Base-by-base conservation (phyloP, 2,329 filamentous ascomycete species). In the Mycosphaerella arachidis region DNA sequence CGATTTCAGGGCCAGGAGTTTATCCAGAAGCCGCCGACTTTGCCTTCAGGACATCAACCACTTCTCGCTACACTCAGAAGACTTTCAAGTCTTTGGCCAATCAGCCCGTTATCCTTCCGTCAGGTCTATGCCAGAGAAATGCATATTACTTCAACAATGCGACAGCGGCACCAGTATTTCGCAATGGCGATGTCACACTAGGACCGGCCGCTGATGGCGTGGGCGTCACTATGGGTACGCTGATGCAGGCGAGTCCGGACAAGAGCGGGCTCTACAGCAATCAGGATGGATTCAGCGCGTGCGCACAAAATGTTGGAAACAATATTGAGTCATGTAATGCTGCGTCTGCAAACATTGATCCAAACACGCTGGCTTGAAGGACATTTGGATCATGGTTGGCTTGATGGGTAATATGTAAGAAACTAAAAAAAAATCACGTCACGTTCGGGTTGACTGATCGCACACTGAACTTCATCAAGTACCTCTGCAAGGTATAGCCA, bases 111-210 rank as follows among this genome's bases (percentile, higher is more conserved):
- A 51, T 63, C 27, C 37, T 62, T 20, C 62, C 62, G 6, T 63
- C 48, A 29, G 61, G 57, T 2, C 31, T 61, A 55, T 69, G 67
- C 35, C 66, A 68, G 55, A 48, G 64, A 16, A 68, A 67, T 43
- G 60, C 63, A n/a, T 67, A 64, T 48, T 69, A 68, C 58, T 68
- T 67, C 53, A 67, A 53, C 50, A 68, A 68, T 31, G 66, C 63
- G 0, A 68, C 67, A 1, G 64, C 65, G 27, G 33, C 53, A 27
- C 63, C 65, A 43, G 53, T 56, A 4, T 56, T 65, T 46, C 52
- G 51, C 27, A 55, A 62, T 31, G 67, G 66, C 16, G 61, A 67
- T 43, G 66, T 69, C 20, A 69, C 66, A 1, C 46, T 68, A 1
- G 67, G 66, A 8, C 63, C 66, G 1, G 67, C 57, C 1, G 63